A percentile compares a stretch with the other conserved stretches of the same genome.
Evolutionary conservation across 2,329 filamentous ascomycete genomes (phyloP).

Genomic region (Hymenotorrendiella dingleyae): DNA sequence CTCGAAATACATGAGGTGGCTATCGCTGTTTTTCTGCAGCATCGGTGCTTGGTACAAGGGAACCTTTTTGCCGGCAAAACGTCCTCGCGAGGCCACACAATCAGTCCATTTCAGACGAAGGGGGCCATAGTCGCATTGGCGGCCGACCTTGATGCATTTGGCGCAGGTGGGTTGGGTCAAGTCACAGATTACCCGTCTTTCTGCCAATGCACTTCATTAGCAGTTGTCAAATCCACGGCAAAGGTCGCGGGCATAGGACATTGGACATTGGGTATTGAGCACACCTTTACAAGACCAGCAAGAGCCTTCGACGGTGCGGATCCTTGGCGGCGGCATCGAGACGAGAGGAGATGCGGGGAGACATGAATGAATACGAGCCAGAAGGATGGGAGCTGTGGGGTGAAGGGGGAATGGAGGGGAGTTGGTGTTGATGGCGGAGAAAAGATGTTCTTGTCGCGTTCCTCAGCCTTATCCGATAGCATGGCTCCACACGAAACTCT

Average conservation of each 20-base stretch:
- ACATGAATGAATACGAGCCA: too few relatives aligned
- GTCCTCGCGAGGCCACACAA: constrained; percentile 32
- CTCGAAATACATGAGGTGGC: constrained; percentile 27
- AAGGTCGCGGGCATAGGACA: neutral
- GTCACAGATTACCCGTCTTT: constrained; percentile 39
- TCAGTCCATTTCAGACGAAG: constrained; percentile 38
- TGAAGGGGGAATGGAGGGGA: too few relatives aligned
- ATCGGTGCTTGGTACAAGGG: constrained; percentile 25
- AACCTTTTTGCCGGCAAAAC: constrained; percentile 28
- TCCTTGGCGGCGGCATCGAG: constrained; percentile 23
- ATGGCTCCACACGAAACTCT: too few relatives aligned
- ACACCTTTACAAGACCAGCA: constrained; percentile 40
- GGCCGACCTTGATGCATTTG: constrained; percentile 31
- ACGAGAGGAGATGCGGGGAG: neutral
- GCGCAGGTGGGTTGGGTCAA: constrained; percentile 34
- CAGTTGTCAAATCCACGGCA: neutral
- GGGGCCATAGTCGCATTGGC: constrained; percentile 34
- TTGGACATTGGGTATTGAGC: neutral
- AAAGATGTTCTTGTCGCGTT: too few relatives aligned
- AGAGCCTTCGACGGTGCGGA: constrained; percentile 34
- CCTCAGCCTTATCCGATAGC: too few relatives aligned
- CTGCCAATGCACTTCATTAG: constrained; percentile 8
- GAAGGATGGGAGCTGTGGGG: too few relatives aligned
- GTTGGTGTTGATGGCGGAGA: too few relatives aligned
- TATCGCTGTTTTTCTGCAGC: constrained; percentile 24